These are phyloP conservation scores for Puccinia polysora DNA, from an alignment of 1,284 basidiomycete species.

Conservation along the genomic window DNA sequence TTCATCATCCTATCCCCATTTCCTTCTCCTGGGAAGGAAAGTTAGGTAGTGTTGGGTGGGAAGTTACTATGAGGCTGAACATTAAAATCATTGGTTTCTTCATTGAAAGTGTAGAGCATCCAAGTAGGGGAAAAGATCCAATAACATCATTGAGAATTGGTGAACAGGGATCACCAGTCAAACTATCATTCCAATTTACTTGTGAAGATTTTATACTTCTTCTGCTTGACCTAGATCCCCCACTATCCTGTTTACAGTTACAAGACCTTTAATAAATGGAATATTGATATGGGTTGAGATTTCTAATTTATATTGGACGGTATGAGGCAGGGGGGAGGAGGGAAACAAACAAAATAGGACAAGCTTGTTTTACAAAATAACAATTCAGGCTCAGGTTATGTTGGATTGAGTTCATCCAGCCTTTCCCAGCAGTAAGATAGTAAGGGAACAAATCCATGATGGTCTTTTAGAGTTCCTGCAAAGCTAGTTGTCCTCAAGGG, in stretches of 20 bases:
- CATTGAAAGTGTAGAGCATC: conserved; percentile 30
- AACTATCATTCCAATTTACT: conserved; percentile 19
- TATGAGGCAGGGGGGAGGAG: neutral
- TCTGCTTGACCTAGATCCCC: conserved; percentile 39
- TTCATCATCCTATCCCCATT: conserved; percentile 40
- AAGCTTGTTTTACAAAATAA: conserved; percentile 65
- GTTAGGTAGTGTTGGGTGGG: neutral
- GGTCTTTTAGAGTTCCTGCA: conserved; percentile 63
- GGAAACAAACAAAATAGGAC: conserved; percentile 56
- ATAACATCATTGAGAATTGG: conserved; percentile 13
- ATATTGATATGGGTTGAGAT: neutral
- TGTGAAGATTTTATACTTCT: conserved; percentile 38
- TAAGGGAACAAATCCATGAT: conserved; percentile 59
- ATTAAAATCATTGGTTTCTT: conserved; percentile 28
- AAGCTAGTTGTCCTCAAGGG: conserved; percentile 59
- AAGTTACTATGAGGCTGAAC: conserved; percentile 20
- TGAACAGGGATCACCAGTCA: conserved; percentile 25
- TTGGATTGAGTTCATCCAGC: conserved; percentile 65
- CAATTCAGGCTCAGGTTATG: conserved; percentile 81
- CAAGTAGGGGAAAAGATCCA: conserved; percentile 18
- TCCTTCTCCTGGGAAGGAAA: conserved; percentile 6
- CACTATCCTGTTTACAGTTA: conserved; percentile 33
- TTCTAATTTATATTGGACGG: neutral
- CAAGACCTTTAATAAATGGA: conserved; percentile 29
- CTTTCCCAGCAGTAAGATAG: conserved; percentile 52